Conservation (phyloP, 2,329 filamentous ascomycete species). For the Aspergillus brunneoviolaceus region DNA sequence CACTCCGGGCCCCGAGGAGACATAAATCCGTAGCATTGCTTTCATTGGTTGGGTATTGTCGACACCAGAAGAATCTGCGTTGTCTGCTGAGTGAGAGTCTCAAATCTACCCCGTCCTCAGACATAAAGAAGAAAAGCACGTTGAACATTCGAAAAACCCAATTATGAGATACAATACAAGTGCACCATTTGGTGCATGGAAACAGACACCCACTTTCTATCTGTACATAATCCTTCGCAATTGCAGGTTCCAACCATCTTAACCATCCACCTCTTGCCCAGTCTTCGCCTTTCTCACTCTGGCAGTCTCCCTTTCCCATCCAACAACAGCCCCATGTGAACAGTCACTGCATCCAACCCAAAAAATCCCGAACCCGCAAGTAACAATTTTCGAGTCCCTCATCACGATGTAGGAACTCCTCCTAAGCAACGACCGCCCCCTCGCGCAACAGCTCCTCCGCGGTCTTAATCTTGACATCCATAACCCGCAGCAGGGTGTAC, state of each 20-base stretch:
- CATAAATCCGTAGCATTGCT: too few relatives aligned
- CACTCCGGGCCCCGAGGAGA: too few relatives aligned
- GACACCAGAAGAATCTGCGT: too few relatives aligned
- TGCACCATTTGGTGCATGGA: slow-evolving; percentile 25
- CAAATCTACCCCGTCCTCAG: too few relatives aligned
- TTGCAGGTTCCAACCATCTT: neutral
- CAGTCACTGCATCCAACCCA: too few relatives aligned
- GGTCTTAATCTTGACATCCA: slow-evolving; percentile 70
- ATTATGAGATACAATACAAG: slow-evolving; percentile 36
- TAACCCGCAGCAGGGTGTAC: slow-evolving; percentile 82
- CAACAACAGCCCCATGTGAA: too few relatives aligned
- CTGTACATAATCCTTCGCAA: slow-evolving; percentile 27
- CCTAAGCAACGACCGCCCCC: slow-evolving; percentile 39
- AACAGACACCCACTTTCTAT: slow-evolving; percentile 26
- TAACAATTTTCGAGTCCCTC: too few relatives aligned
- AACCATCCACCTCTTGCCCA: neutral
- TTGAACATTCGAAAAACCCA: slow-evolving; percentile 13
- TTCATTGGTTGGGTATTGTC: too few relatives aligned
- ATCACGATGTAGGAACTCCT: too few relatives aligned
- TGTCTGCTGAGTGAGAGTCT: too few relatives aligned
- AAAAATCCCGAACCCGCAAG: too few relatives aligned
- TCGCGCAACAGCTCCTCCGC: slow-evolving; percentile 54
- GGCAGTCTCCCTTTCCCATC: too few relatives aligned
- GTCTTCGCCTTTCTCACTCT: neutral
- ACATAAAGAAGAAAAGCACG: neutral